Conservation (phyloP, 768 basidiomycete genomes). For the Calocera viscosa region DNA sequence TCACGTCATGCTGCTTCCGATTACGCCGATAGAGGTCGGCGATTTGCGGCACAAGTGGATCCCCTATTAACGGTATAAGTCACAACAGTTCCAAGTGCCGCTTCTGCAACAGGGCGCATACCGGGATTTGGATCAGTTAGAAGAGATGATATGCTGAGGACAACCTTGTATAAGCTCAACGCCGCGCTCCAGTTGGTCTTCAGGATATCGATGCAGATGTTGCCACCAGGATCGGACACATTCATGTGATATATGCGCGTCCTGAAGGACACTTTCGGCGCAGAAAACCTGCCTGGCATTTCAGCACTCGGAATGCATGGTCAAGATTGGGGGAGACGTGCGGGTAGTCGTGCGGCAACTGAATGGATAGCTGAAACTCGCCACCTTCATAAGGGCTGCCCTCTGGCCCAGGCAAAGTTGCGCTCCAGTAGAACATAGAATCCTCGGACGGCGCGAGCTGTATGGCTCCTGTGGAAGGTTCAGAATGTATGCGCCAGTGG, state of each 20-base stretch:
- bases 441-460: conserved; percentile 51
- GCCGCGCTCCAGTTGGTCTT: conserved; percentile 94
- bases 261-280: conserved; percentile 15
- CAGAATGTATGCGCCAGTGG: background rate
- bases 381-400: conserved; percentile 72
- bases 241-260: conserved; percentile 78
- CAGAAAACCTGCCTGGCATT: conserved; percentile 10
- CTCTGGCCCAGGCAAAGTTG: conserved; percentile 66
- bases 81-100: background rate
- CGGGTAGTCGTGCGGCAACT: conserved; percentile 67
- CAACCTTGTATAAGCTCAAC: conserved; percentile 84
- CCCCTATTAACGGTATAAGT: background rate
- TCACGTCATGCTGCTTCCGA: conserved; percentile 59
- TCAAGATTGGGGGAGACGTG: conserved; percentile 40
- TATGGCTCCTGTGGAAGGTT: conserved; percentile 28
- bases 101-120: conserved; percentile 31
- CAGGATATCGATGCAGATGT: conserved; percentile 79
- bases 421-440: conserved; percentile 56
- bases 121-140: conserved; percentile 90
- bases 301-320: background rate
- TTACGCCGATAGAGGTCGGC: conserved; percentile 56
- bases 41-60: conserved; percentile 47
- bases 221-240: conserved; percentile 22
- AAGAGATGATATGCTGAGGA: conserved; percentile 83
- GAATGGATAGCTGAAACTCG: conserved; percentile 53